These are phyloP conservation scores for Hylodesmum podocarpum DNA, from an alignment of 306 rosid genomes.

Conservation along the genomic window DNA sequence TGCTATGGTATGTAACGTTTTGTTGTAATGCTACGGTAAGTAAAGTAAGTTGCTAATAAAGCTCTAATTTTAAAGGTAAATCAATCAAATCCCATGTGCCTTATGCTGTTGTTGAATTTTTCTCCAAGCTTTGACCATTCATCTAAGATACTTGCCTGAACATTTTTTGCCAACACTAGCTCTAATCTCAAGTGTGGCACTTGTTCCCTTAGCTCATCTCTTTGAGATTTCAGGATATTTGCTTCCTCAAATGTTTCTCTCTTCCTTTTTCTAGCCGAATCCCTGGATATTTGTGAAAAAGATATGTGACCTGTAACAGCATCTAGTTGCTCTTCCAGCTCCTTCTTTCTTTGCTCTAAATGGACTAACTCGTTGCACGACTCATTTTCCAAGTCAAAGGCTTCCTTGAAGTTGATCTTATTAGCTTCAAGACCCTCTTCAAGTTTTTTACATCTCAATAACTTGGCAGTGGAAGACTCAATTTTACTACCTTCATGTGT, in stretches of 20 bases:
- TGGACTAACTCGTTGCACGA: conserved; percentile 14
- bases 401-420: conserved; percentile 22
- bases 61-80: neutral
- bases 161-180: conserved; percentile 16
- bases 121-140: conserved; percentile 34
- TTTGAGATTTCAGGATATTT: conserved; percentile 21
- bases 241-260: conserved; percentile 27
- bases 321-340: conserved; percentile 25
- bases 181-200: conserved; percentile 16
- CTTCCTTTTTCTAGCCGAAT: neutral
- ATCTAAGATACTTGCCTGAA: conserved; percentile 11
- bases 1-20: too few species aligned
- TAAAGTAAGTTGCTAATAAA: neutral
- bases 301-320: conserved; percentile 20
- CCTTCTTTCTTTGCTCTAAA: conserved; percentile 33
- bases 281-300: conserved; percentile 7
- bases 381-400: conserved; percentile 14
- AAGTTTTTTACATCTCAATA: conserved; percentile 16
- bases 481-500: conserved; percentile 18
- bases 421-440: conserved; percentile 31
- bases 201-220: conserved; percentile 29
- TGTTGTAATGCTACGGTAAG: neutral
- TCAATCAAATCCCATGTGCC: neutral
- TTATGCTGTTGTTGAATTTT: neutral
- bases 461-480: neutral